A percentile compares a stretch with the other conserved stretches of the same genome.
These are phyloP conservation scores for Fraxinus americana DNA, from an alignment of 257 asterid genomes.

Conservation along the genomic window DNA sequence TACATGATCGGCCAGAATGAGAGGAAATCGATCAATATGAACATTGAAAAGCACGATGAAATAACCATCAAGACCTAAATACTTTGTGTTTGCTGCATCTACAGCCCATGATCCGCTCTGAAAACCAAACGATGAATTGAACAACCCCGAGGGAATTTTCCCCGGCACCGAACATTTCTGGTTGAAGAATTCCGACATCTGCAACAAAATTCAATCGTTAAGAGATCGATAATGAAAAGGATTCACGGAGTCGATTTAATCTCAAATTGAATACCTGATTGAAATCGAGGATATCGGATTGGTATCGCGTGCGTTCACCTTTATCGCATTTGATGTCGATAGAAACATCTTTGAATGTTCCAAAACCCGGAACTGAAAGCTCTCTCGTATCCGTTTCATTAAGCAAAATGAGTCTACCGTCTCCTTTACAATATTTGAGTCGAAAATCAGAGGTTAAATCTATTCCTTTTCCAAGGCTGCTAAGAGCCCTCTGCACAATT, in stretches of 20 bases:
- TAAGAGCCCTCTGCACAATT: slow-evolving; percentile 60
- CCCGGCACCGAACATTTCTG: slow-evolving; percentile 69
- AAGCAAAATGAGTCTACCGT: slow-evolving; percentile 50
- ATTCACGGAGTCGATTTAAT: too few species aligned
- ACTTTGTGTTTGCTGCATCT: slow-evolving; percentile 66
- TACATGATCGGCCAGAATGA: slow-evolving; percentile 65
- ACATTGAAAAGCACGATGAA: slow-evolving; percentile 59
- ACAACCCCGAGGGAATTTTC: slow-evolving; percentile 79
- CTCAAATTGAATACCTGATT: slow-evolving; percentile 50
- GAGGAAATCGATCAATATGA: slow-evolving; percentile 70
- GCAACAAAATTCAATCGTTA: not conserved
- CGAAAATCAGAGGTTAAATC: slow-evolving; percentile 78
- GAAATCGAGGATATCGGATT: slow-evolving; percentile 78
- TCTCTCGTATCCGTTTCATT: slow-evolving; percentile 53
- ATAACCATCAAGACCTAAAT: slow-evolving; percentile 76
- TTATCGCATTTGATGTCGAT: slow-evolving; percentile 77
- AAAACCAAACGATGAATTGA: slow-evolving; percentile 87
- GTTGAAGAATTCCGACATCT: slow-evolving; percentile 93
- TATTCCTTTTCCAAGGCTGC: slow-evolving; percentile 85
- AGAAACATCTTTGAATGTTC: slow-evolving; percentile 51
- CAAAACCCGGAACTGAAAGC: slow-evolving; percentile 67
- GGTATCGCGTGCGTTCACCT: slow-evolving; percentile 84
- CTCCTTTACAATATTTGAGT: slow-evolving; percentile 82
- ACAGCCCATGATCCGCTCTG: slow-evolving; percentile 79
- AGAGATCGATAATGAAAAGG: not conserved